Evolutionary conservation across 1,284 basidiomycete genomes (phyloP), one percentile per base, ranked within the genome.

Genomic region (Xanthoconium separans): DNA sequence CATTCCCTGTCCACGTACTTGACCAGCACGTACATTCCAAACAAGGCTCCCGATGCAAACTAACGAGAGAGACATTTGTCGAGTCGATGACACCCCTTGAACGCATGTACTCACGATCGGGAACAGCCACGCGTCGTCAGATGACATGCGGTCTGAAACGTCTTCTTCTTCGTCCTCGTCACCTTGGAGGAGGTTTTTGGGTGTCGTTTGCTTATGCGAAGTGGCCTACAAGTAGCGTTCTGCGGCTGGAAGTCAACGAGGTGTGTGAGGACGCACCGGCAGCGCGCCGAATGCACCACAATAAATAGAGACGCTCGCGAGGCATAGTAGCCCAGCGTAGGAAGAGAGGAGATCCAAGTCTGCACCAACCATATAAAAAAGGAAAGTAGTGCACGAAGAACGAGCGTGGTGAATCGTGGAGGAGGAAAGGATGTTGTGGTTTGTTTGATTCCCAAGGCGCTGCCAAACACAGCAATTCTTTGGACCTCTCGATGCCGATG

Each of bases 1-100:
- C 91, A 93, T 61, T 85, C 83, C 62, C 81, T 84, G 40, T 91
- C 91, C 42, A 92, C 72, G 67, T 88, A 95, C 65, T 85, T 87
- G 60, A 94, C 80, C 36, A 87, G 72, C 46, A 83, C 64, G 65
- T 90, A 94, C 49, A 93, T 70, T 6, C 83, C 80, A 57, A 88
- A 75, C 29, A 94, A 75, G 20, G 80, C 77, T 4, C 73, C 73
- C 1, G 87, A 90, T 8, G 85, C 89, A 54, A 88, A 69, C 87
- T 90, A 42, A 6, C 27, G 27, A 27, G 27, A 27, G 27, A 4
- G 27, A 27, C 27, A 27, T 27, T 7, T 27, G 27, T 27, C 27
- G 27, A 27, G 24, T 41, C 18, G 15, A 11, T 33, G 9, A 2
- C 16, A 18, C 31, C 7, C 48, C 24, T 27, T n/a, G 30, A 12